Conservation (phyloP, 1,284 basidiomycete species). For the Wallemia hederae region DNA sequence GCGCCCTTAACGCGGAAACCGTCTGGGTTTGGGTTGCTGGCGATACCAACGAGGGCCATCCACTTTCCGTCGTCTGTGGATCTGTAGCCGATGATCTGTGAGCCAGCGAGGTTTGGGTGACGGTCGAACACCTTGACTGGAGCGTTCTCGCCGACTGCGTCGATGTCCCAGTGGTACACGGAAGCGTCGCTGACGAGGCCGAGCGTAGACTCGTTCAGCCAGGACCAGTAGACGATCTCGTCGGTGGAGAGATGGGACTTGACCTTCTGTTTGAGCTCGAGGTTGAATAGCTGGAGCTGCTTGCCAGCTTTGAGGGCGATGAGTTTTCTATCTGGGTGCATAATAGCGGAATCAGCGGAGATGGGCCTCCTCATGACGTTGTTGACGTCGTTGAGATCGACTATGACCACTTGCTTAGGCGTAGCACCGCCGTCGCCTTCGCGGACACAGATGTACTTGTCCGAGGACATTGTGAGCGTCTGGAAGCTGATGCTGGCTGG, state of each 20-base stretch:
- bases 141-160: conserved; percentile 29
- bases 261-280: conserved; percentile 87
- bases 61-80: conserved; percentile 78
- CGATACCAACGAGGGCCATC: conserved; percentile 87
- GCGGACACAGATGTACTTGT: conserved; percentile 62
- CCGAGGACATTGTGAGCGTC: conserved; percentile 80
- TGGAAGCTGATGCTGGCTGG: conserved; percentile 93
- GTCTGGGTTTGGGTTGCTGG: conserved; percentile 70
- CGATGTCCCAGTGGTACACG: conserved; percentile 77
- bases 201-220: conserved; percentile 69
- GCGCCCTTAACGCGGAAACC: conserved; percentile 95
- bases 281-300: conserved; percentile 94
- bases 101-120: conserved; percentile 69
- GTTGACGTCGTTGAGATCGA: conserved; percentile 12
- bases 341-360: not conserved
- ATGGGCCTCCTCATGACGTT: conserved; percentile 13
- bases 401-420: conserved; percentile 10
- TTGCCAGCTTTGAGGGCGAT: conserved; percentile 33
- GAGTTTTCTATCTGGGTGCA: not conserved
- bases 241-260: conserved; percentile 84
- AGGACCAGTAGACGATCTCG: conserved; percentile 96
- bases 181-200: conserved; percentile 86
- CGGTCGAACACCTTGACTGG: conserved; percentile 86
- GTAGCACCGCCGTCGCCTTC: conserved; percentile 11
- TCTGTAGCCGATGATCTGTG: conserved; percentile 98